Percentiles rank a stretch among this genome's conserved stretches.
phyloP scores from a whole-genome alignment of 495 filamentous ascomycete genomes.

The Friedmanniomyces endolithicus region DNA sequence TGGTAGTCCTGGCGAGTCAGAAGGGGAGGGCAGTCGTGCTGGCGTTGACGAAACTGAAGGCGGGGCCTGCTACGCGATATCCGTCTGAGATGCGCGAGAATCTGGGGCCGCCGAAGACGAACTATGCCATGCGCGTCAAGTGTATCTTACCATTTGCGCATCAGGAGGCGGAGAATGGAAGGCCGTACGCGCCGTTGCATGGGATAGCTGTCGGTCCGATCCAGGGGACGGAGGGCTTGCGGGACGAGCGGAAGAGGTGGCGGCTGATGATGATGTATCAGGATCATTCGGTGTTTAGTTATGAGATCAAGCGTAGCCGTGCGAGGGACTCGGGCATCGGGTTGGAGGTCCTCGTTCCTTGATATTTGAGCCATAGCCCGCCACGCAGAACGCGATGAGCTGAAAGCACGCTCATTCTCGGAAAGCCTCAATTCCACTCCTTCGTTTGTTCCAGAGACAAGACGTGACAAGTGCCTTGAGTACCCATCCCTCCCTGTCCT shows the following conservation, averaged over 20 bases:
- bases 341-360: not conserved
- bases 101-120: slow-evolving; percentile 17
- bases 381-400: too few relatives aligned
- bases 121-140: slow-evolving; percentile 41
- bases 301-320: slow-evolving; percentile 46
- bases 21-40: slow-evolving; percentile 65
- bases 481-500: too few relatives aligned
- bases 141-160: slow-evolving; percentile 42
- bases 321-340: slow-evolving; percentile 5
- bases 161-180: slow-evolving; percentile 35
- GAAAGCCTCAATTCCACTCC: too few relatives aligned
- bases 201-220: slow-evolving; percentile 50
- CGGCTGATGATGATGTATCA: slow-evolving; percentile 63
- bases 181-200: slow-evolving; percentile 38
- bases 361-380: not conserved
- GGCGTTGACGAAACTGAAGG: slow-evolving; percentile 43
- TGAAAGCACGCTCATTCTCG: too few relatives aligned
- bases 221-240: slow-evolving; percentile 41
- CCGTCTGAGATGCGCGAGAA: not conserved
- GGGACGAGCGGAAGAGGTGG: slow-evolving; percentile 39
- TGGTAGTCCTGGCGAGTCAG: slow-evolving; percentile 62
- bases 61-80: not conserved
- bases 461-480: too few relatives aligned
- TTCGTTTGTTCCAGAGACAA: too few relatives aligned
- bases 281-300: slow-evolving; percentile 67